Conservation (phyloP, 163 green algal genomes). For the Scenedesmus sp. region DNA sequence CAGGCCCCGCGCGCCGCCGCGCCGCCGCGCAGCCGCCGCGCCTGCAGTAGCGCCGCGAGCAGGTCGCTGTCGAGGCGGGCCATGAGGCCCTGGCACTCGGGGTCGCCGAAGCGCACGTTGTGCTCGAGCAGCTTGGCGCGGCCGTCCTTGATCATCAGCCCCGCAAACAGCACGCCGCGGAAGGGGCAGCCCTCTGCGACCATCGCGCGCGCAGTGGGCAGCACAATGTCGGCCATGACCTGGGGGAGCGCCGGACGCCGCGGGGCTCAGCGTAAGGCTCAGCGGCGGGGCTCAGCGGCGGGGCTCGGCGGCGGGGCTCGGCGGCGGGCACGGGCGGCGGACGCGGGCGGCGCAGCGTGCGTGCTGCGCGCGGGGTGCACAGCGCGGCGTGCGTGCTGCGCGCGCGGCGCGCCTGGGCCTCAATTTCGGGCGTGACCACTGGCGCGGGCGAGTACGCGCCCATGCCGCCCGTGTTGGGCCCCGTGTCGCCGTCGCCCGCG, state of each 20-base stretch:
- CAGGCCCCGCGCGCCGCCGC: too few species aligned
- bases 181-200: constrained; percentile 88
- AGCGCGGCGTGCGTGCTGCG: too few species aligned
- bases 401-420: constrained; percentile 55
- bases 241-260: constrained; percentile 46
- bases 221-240: constrained; percentile 92
- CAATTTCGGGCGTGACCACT: constrained; percentile 86
- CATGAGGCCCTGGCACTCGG: constrained; percentile 98
- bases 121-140: constrained; percentile 95
- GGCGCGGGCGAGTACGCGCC: constrained; percentile 97
- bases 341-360: too few species aligned
- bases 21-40: constrained; percentile 16
- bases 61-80: constrained; percentile 88
- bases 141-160: constrained; percentile 91
- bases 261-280: too few species aligned
- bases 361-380: too few species aligned
- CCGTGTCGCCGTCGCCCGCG: constrained; percentile 93
- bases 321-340: too few species aligned
- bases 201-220: constrained; percentile 91
- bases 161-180: constrained; percentile 92
- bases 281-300: too few species aligned
- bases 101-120: constrained; percentile 99
- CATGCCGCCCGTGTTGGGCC: constrained; percentile 99
- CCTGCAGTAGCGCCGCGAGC: constrained; percentile 73
- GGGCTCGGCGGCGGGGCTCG: too few species aligned